Evolutionary conservation across 345 rosid species (phyloP), one percentile per base, ranked within the genome.

Genomic region (Lumnitzera littorea): DNA sequence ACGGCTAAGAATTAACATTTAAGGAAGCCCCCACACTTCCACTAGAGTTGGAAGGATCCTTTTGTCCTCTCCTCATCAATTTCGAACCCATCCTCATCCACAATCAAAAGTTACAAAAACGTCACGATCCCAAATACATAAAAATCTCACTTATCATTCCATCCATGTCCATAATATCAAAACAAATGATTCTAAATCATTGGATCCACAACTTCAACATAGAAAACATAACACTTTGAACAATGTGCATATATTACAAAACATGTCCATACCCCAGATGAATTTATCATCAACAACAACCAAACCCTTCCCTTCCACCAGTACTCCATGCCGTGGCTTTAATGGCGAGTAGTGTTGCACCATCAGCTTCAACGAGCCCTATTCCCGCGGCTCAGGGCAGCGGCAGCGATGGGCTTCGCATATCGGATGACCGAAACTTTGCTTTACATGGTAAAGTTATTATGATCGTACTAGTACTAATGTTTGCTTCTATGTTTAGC

Each of bases 391-490:
- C 46, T 46, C 64, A 55, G 53, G 58, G 20, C 20, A 20, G 59
- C 7, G 48, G 24, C 17, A 68, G 24, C 20, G 68, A 46, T 15
- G 73, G 69, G 67, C 64, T 70, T 54, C 68, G 12, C 5, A 13
- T 66, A 48, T 78, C 80, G 29, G 51, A 55, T 8, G 88, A 80
- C 51, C 73, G 60, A 6, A 50, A 78, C 57, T 83, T 74, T n/a
- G 82, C 78, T 2, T 64, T 74, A 56, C 74, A 76, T n/a, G 88
- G 88, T 53, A 75, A 78, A 76, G 73, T 78, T 50, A 70, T 64
- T 83, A 23, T 83, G 79, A 61, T 78, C 4, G 66, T 74, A 52
- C 29, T 78, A 4, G 51, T 83, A 62, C 15, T 78, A 24, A 48
- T 78, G 53, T 76, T 83, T 50, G 11, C 73, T 15, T 3, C 71